Percentiles rank a stretch among this genome's conserved stretches.
phyloP scores from a whole-genome alignment of 306 rosid species.

The cucumber (Cucumis sativus) region DNA sequence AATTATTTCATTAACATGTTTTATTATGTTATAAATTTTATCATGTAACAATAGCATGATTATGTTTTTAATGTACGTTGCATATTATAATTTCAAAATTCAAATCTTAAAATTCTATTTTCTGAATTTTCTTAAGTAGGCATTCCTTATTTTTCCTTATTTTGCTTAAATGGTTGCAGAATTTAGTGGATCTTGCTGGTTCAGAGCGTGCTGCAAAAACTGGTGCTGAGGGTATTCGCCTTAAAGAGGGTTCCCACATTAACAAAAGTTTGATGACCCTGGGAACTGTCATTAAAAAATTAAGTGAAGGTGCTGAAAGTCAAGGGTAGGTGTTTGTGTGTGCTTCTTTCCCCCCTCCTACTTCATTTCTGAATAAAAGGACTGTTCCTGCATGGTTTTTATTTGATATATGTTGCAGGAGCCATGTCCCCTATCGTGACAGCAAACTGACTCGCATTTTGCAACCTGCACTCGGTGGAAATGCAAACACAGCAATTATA shows the following conservation, averaged over 20 bases:
- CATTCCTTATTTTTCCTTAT: background rate
- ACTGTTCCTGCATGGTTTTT: constrained; percentile 6
- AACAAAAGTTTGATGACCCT: constrained; percentile 90
- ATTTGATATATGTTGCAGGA: constrained; percentile 37
- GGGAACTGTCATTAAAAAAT: constrained; percentile 96
- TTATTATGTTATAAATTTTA: too few relatives aligned
- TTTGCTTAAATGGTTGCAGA: constrained; percentile 30
- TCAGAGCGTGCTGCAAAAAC: constrained; percentile 99
- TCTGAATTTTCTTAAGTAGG: background rate
- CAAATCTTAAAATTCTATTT: background rate
- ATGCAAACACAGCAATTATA: constrained; percentile 90
- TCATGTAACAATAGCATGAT: background rate
- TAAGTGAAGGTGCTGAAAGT: constrained; percentile 97
- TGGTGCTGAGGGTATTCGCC: constrained; percentile 92
- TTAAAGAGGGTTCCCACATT: constrained; percentile 95
- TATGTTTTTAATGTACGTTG: background rate
- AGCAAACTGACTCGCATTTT: constrained; percentile 93
- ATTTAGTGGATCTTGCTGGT: constrained; percentile 98
- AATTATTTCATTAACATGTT: too few relatives aligned
- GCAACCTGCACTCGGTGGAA: constrained; percentile 96
- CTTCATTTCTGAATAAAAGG: background rate
- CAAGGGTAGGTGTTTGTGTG: constrained; percentile 58
- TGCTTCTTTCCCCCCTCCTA: background rate
- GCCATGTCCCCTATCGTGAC: constrained; percentile 96
- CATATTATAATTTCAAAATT: background rate